Conservation (phyloP, 2,329 filamentous ascomycete species). For the Colletotrichum echinochloae region DNA sequence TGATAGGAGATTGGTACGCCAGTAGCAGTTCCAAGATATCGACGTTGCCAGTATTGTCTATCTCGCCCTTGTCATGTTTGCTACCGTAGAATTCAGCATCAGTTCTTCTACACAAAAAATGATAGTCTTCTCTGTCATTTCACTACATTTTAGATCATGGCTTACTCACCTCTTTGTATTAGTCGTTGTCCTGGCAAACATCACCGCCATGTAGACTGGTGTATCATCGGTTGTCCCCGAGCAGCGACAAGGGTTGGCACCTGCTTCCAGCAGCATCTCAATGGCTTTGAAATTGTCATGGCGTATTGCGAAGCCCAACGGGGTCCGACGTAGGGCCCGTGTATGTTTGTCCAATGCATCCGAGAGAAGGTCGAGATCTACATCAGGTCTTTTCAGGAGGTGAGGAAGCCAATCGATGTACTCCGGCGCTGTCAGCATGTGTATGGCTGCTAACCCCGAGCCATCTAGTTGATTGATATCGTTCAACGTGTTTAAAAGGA, state of each 20-base stretch:
- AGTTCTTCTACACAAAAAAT: no score
- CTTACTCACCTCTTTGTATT: neutral
- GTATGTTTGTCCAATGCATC: neutral
- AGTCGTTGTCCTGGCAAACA: neutral
- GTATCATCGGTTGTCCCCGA: slow-evolving; percentile 3
- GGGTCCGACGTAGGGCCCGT: slow-evolving; percentile 23
- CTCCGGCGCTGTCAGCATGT: slow-evolving; percentile 40
- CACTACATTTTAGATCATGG: fast-evolving
- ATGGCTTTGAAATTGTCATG: slow-evolving; percentile 38
- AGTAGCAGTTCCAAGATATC: slow-evolving; percentile 35
- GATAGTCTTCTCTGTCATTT: neutral
- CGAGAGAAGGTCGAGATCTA: slow-evolving; percentile 26
- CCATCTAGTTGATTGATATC: slow-evolving; percentile 38
- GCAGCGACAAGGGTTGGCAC: slow-evolving; percentile 41
- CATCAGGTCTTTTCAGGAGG: slow-evolving; percentile 23
- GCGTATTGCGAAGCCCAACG: slow-evolving; percentile 42
- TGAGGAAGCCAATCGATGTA: slow-evolving; percentile 33
- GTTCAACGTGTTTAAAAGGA: neutral
- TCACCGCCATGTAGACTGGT: slow-evolving; percentile 27
- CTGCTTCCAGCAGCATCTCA: slow-evolving; percentile 41
- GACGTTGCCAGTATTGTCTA: slow-evolving; percentile 12
- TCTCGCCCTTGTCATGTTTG: neutral
- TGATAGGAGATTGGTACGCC: slow-evolving; percentile 30
- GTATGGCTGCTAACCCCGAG: slow-evolving; percentile 36
- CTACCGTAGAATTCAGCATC: neutral